Evolutionary conservation across 257 asterid genomes (phyloP), one percentile per base, ranked within the genome.

Genomic region (Haberlea rhodopensis): DNA sequence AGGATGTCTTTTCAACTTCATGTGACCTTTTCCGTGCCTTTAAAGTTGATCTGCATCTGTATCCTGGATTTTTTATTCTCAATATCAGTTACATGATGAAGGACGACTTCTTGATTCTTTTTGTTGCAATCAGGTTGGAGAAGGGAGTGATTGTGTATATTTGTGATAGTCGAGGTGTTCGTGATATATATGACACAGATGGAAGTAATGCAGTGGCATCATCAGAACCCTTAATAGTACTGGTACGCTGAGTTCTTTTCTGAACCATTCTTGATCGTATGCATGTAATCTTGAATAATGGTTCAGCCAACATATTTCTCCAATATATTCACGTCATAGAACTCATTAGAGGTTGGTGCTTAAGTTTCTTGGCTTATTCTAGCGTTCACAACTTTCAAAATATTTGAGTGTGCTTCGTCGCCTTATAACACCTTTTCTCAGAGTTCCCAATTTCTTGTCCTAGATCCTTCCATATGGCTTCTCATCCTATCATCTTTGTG

Each of bases 121-220:
- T 52, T 71, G 31, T 3, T 57, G 32, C 73, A 60, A 62, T 55
- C 84, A 94, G 97, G 99, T 65, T 94, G 92, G 87, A 94, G 76
- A 94, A 90, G 81, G 97, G 99, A 52, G 97, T 91, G 65, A 91
- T 91, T 46, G 98, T 89, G 66, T 91, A 91, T 73, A 87, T 94
- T 28, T 94, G 97, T 62, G 99, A 94, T 74, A 90, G 95, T 76
- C 82, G 84, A 60, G 99, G 99, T 71, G 95, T 94, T 73, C 81
- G 96, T 82, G 97, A 94, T 77, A 87, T 94, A 57, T 94, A 90
- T 45, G 99, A 94, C 73, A 84, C 95, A 2, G 99, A 94, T 79
- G 97, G 99, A 68, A 90, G 89, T 85, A 85, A 75, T 49, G 91
- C 85, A 56, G 64, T 79, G 26, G 99, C 95, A 54, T 76, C 87